phyloP scores from a whole-genome alignment of 2,329 filamentous ascomycete genomes.

The Colletotrichum euphorbiae region DNA sequence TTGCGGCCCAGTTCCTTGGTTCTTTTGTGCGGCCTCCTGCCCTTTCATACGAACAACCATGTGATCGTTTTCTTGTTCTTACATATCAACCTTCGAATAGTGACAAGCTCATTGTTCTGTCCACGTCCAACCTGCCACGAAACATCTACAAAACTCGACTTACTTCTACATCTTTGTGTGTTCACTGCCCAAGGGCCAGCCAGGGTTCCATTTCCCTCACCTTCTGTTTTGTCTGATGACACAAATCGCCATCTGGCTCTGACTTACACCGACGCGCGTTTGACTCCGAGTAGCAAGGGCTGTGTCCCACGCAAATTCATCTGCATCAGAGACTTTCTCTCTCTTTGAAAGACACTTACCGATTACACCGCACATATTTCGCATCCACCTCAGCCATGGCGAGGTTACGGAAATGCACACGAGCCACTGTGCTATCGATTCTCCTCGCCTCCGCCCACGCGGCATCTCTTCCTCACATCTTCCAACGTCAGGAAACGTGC shows the following conservation, averaged over 20 bases:
- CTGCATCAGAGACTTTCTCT: conserved; percentile 2
- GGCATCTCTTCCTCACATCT: conserved; percentile 52
- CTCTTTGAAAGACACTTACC: conserved; percentile 6
- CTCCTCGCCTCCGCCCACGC: conserved; percentile 53
- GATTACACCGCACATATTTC: conserved; percentile 2
- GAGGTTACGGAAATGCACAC: conserved; percentile 46
- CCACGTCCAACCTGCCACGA: conserved; percentile 7
- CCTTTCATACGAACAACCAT: conserved; percentile 7
- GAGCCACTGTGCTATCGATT: conserved; percentile 53
- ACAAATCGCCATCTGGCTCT: conserved; percentile 16
- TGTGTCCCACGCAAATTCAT: conserved; percentile 12
- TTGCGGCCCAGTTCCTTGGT: conserved; percentile 5
- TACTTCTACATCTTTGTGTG: conserved; percentile 39
- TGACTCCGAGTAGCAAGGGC: conserved; percentile 21
- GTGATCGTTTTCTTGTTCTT: conserved; percentile 19
- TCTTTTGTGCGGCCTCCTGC: conserved; percentile 32
- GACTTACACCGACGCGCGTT: conserved; percentile 31
- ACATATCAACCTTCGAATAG: conserved; percentile 18
- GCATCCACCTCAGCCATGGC: conserved; percentile 42
- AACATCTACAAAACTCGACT: conserved; percentile 27
- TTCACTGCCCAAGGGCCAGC: background rate
- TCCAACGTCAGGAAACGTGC: conserved; percentile 62
- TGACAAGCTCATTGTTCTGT: conserved; percentile 30
- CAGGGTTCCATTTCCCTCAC: background rate
- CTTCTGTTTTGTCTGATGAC: conserved; percentile 11